These are phyloP conservation scores for Gryganskiella cystojenkinii DNA, from an alignment of 192 early-diverging fungal genomes.

Conservation along the genomic window DNA sequence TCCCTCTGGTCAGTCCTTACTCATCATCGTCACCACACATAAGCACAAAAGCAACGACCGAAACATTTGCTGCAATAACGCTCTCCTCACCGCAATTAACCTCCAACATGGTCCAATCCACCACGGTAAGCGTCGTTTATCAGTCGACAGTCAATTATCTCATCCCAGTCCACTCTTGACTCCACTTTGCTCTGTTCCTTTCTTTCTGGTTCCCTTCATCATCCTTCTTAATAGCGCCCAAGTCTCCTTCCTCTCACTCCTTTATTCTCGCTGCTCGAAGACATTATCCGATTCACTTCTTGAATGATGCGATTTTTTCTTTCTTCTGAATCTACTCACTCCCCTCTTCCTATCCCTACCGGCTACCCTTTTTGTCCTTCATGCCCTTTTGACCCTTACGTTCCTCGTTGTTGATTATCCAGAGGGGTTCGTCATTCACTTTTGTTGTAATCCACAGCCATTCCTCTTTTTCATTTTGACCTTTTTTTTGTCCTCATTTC, in stretches of 20 bases:
- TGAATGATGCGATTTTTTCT: no score
- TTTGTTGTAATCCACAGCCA: neutral
- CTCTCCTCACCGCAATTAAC: neutral
- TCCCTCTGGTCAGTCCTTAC: no score
- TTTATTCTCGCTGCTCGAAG: no score
- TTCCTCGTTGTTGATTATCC: neutral
- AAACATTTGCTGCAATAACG: no score
- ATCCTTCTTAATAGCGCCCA: no score
- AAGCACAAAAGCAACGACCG: no score
- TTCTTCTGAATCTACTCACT: neutral
- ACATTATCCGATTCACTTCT: no score
- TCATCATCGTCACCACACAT: no score
- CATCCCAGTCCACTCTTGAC: neutral
- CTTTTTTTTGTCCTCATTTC: neutral
- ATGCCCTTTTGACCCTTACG: neutral
- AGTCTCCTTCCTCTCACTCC: no score
- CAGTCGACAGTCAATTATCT: neutral
- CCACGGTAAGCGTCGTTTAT: neutral
- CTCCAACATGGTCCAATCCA: constrained; percentile 7
- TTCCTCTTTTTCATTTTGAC: neutral
- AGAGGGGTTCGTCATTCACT: neutral
- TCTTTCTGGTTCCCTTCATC: neutral
- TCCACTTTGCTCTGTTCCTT: neutral
- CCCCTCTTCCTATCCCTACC: neutral
- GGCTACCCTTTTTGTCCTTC: neutral